Evolutionary conservation across 2,329 filamentous ascomycete genomes (phyloP), one percentile per base, ranked within the genome.

Genomic region (Elsinoe australis): DNA sequence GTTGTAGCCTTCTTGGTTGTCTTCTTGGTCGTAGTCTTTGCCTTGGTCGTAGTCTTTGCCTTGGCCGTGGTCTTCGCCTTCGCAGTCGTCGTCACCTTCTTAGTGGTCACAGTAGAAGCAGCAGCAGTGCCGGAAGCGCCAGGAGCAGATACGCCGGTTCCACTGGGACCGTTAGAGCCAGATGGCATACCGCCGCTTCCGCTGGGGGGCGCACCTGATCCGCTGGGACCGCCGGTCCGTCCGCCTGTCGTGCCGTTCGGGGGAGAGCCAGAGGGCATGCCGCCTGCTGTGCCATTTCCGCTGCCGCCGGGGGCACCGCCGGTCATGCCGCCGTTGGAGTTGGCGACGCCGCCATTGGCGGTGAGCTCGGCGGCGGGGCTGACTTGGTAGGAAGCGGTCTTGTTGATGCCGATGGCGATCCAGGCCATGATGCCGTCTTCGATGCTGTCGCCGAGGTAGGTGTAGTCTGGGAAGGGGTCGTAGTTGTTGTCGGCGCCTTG

Each of bases 401-500:
- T 52, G 28, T 53, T 49, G 9, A 53, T 31, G 19, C 57, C 58
- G 21, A 59, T 58, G 17, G 54, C 56, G 36, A 78, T 71, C 74
- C 75, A 79, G 5, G 67, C 70, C 46, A 79, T 64, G 24, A 79
- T 55, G 29, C 76, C 76, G 44, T 78, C 73, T 3, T 61, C 53
- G 8, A 75, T 58, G 26, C 64, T 60, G 34, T 80, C 70, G 5
- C 78, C 77, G 2, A 82, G 68, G 10, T 73, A 66, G 9, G 74
- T 69, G 54, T 79, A 79, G 57, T 80, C 71, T 51, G 78, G 65
- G 56, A 80, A 69, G 0, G 78, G 79, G 56, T 79, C 75, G 51
- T 74, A 75, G 29, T 71, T 69, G 5, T 67, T 69, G 39, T 70
- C 70, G 3, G 71, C 68, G 58, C 74, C 71, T 56, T 69, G 61